Evolutionary conservation across 2,329 filamentous ascomycete genomes (phyloP).

Genomic region (Fusarium sacchari): DNA sequence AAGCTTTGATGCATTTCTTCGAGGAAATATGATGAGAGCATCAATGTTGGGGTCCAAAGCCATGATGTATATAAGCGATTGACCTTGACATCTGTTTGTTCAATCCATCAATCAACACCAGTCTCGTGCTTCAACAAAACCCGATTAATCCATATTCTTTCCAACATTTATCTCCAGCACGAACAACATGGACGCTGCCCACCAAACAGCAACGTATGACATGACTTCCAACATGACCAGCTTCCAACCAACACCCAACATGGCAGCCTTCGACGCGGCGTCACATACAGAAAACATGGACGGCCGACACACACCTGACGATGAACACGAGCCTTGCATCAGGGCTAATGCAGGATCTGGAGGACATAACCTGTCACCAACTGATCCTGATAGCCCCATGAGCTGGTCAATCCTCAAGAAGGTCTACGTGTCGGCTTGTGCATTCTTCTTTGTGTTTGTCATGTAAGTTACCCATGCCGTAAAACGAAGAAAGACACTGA

Average conservation of each 20-base stretch:
- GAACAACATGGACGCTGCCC: neutral
- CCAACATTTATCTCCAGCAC: neutral
- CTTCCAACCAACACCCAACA: neutral
- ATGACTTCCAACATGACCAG: neutral
- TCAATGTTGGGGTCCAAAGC: neutral
- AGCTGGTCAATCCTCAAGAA: neutral
- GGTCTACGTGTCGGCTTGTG: neutral
- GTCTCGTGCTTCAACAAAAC: neutral
- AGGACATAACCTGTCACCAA: neutral
- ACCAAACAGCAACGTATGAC: neutral
- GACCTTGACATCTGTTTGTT: neutral
- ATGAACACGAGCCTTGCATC: neutral
- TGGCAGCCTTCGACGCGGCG: neutral
- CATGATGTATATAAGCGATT: neutral
- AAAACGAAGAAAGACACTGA: neutral
- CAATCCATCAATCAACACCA: neutral
- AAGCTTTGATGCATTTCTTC: neutral
- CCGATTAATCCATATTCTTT: neutral
- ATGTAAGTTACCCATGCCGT: neutral
- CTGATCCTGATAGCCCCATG: slow-evolving; percentile 1
- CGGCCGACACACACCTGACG: neutral
- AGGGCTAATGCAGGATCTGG: neutral
- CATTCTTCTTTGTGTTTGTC: neutral
- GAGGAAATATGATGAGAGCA: neutral
- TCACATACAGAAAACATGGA: neutral